These are phyloP conservation scores for Rubia tinctorum DNA, from an alignment of 305 asterid species.

Conservation along the genomic window DNA sequence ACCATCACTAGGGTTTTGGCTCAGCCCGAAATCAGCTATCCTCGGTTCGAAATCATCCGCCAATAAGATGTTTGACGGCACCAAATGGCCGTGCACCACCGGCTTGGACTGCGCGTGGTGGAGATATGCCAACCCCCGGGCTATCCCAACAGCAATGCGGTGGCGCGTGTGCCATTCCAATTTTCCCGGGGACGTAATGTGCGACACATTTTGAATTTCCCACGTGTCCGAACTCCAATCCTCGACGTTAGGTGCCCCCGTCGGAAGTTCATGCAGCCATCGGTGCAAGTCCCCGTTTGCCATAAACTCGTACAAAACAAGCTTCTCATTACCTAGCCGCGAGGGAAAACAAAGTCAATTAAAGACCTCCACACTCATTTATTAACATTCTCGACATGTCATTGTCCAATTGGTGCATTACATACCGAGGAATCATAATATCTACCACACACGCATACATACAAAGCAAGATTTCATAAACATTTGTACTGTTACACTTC, in stretches of 20 bases:
- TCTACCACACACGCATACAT: not conserved
- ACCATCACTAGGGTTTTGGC: constrained; percentile 26
- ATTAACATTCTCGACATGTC: constrained; percentile 2
- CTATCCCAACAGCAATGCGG: constrained; percentile 86
- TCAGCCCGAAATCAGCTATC: constrained; percentile 56
- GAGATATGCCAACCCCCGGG: constrained; percentile 88
- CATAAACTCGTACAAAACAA: constrained; percentile 77
- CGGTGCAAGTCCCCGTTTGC: constrained; percentile 91
- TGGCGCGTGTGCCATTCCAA: constrained; percentile 97
- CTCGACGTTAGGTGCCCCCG: constrained; percentile 66
- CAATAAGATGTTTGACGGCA: constrained; percentile 55
- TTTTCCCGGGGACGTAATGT: constrained; percentile 44
- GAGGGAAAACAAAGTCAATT: constrained; percentile 6
- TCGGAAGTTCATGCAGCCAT: constrained; percentile 90
- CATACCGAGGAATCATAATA: not conserved
- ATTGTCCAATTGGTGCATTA: constrained; percentile 1
- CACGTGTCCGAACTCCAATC: constrained; percentile 95
- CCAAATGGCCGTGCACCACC: constrained; percentile 73
- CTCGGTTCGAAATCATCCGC: constrained; percentile 80
- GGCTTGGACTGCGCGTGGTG: constrained; percentile 88
- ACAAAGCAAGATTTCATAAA: not conserved
- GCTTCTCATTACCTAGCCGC: constrained; percentile 65
- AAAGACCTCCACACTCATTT: not conserved
- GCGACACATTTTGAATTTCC: constrained; percentile 54
- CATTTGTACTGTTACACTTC: not conserved